Percentiles rank a stretch among this genome's conserved stretches.
Evolutionary conservation across 2,329 filamentous ascomycete genomes (phyloP).

Genomic region (Colletotrichum tropicale): DNA sequence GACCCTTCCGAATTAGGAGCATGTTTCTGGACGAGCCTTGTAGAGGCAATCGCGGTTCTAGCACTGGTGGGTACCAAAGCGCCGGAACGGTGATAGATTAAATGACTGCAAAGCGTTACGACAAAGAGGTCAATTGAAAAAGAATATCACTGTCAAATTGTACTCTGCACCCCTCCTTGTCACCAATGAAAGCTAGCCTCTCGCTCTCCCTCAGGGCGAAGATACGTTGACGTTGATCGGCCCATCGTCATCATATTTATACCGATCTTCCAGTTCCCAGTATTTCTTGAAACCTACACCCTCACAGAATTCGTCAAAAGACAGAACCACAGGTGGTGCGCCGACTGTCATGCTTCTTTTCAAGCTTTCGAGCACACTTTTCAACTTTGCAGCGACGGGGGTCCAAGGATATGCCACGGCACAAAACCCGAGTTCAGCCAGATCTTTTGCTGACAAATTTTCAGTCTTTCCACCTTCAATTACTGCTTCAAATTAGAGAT

Average conservation of each 20-base stretch:
- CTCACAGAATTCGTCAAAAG: conserved; percentile 46
- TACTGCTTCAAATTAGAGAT: neutral
- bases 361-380: conserved; percentile 40
- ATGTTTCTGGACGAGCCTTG: neutral
- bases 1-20: neutral
- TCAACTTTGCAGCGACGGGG: conserved; percentile 46
- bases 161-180: neutral
- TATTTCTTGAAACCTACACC: conserved; percentile 50
- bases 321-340: conserved; percentile 44
- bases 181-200: neutral
- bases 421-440: conserved; percentile 40
- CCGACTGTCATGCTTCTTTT: conserved; percentile 45
- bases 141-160: neutral
- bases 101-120: neutral
- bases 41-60: too few species aligned
- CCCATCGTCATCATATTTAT: neutral
- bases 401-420: conserved; percentile 49
- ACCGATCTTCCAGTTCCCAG: conserved; percentile 18
- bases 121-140: neutral
- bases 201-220: neutral
- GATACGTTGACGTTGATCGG: neutral
- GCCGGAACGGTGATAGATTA: neutral
- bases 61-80: neutral
- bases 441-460: conserved; percentile 35
- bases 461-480: conserved; percentile 38